Conservation (phyloP, 345 rosid genomes). For the Dovyalis caffra region DNA sequence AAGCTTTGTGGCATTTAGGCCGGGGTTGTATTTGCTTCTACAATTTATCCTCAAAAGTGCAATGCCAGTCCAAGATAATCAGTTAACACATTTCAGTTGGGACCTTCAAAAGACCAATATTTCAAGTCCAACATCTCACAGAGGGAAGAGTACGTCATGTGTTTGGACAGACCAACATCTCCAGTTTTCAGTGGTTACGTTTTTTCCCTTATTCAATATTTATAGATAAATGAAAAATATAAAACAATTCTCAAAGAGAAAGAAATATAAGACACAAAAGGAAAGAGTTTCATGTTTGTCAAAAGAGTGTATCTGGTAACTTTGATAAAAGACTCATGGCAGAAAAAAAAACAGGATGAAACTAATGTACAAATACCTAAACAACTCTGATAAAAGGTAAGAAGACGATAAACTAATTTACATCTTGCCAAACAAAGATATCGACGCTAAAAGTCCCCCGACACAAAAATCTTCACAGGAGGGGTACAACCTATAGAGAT, state of each 20-base stretch:
- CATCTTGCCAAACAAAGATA: constrained; percentile 13
- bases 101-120: not conserved
- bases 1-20: not conserved
- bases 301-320: not conserved
- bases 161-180: not conserved
- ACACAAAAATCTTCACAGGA: constrained; percentile 20
- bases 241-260: not conserved
- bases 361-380: not conserved
- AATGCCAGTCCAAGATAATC: not conserved
- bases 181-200: not conserved
- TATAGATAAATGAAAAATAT: not conserved
- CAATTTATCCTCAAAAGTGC: not conserved
- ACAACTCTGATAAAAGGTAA: constrained; percentile 9
- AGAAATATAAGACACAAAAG: not conserved
- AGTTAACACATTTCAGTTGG: not conserved
- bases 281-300: not conserved
- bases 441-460: constrained; percentile 10
- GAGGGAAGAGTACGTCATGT: not conserved
- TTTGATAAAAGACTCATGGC: not conserved
- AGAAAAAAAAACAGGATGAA: not conserved
- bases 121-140: not conserved
- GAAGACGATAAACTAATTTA: constrained; percentile 14
- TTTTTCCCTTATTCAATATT: not conserved
- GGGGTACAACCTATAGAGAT: constrained; percentile 6
- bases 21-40: not conserved